phyloP scores from a whole-genome alignment of 495 filamentous ascomycete species.

The Beverwykella pulmonaria region DNA sequence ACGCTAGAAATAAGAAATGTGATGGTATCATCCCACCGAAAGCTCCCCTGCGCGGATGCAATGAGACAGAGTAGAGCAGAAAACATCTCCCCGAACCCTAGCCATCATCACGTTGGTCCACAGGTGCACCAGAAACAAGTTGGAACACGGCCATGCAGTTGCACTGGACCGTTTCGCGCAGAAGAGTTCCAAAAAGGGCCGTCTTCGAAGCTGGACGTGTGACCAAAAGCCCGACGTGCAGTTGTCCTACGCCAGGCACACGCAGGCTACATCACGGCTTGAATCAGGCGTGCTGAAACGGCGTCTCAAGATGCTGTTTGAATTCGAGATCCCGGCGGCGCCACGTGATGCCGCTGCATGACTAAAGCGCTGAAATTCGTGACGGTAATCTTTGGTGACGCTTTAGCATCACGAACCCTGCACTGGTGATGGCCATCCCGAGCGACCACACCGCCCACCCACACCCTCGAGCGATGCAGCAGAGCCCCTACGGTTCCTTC shows the following conservation, averaged over 20 bases:
- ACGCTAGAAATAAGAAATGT: too few relatives aligned
- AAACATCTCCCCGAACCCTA: too few relatives aligned
- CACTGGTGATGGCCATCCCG: not conserved
- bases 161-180: too few relatives aligned
- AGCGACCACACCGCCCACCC: not conserved
- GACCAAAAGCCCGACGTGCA: too few relatives aligned
- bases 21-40: too few relatives aligned
- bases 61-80: too few relatives aligned
- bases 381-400: not conserved
- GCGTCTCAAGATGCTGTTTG: not conserved
- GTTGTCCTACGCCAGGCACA: not conserved
- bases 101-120: too few relatives aligned
- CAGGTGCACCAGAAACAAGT: too few relatives aligned
- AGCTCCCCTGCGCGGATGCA: too few relatives aligned
- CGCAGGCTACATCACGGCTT: not conserved
- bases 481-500: conserved; percentile 14
- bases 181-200: too few relatives aligned
- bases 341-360: not conserved
- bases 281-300: conserved; percentile 2
- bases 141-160: too few relatives aligned
- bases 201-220: too few relatives aligned
- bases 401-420: not conserved
- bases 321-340: not conserved
- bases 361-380: not conserved
- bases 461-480: conserved; percentile 29